Evolutionary conservation across 129 eudicot genomes (phyloP).

Genomic region (Kitagawia praeruptora): DNA sequence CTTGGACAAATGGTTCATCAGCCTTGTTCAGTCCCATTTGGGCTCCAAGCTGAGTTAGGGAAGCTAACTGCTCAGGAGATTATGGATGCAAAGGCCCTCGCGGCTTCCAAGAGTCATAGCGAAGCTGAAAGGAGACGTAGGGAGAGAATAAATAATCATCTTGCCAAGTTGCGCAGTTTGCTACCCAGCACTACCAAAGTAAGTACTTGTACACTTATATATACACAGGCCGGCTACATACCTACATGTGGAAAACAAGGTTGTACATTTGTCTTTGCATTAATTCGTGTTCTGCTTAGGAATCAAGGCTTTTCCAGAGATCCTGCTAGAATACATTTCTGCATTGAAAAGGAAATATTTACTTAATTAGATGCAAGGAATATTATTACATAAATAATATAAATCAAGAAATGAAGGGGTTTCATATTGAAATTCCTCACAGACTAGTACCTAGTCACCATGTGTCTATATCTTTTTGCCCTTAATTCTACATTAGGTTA

Average conservation of each 20-base stretch:
- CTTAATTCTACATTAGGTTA: neutral
- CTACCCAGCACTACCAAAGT: conserved; percentile 63
- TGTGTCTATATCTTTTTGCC: neutral
- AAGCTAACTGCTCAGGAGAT: conserved; percentile 92
- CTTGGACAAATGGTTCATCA: conserved; percentile 38
- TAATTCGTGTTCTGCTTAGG: neutral
- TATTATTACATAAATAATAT: too few relatives aligned
- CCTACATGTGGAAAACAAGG: neutral
- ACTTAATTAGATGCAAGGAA: neutral
- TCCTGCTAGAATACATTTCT: neutral
- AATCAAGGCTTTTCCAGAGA: neutral
- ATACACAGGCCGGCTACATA: too few relatives aligned
- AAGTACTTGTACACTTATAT: conserved; percentile 13
- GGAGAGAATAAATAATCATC: conserved; percentile 87
- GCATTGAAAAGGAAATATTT: neutral
- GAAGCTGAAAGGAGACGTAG: conserved; percentile 34
- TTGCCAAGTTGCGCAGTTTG: conserved; percentile 53
- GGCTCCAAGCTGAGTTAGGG: conserved; percentile 69
- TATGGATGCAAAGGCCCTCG: conserved; percentile 97
- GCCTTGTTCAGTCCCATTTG: conserved; percentile 56
- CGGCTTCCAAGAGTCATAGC: conserved; percentile 95
- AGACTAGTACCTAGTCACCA: neutral
- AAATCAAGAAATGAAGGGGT: neutral
- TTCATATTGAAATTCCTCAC: neutral
- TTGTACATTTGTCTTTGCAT: neutral